These are phyloP conservation scores for Aegilops umbellulata DNA, from an alignment of 176 grass and related monocot species.

Conservation along the genomic window DNA sequence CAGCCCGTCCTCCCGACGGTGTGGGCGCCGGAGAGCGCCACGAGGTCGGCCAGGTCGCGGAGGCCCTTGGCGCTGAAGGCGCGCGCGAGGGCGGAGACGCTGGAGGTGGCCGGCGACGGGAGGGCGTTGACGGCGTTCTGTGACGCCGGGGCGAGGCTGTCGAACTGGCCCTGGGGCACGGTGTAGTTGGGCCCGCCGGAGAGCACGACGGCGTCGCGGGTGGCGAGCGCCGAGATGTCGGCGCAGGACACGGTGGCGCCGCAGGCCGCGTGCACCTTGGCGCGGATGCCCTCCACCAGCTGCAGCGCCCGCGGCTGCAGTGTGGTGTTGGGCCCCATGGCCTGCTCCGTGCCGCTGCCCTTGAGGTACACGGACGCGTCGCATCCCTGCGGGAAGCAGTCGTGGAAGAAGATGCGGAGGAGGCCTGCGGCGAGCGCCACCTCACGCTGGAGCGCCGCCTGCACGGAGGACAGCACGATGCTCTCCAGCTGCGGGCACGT, in stretches of 20 bases:
- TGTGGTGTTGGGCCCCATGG: conserved; percentile 23
- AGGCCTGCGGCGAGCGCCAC: neutral
- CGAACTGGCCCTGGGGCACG: neutral
- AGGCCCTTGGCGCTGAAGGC: neutral
- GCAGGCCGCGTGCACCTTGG: conserved; percentile 3
- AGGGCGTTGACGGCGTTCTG: neutral
- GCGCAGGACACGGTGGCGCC: neutral
- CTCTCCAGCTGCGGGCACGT: neutral
- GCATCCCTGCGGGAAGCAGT: conserved; percentile 69
- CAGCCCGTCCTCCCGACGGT: conserved; percentile 50
- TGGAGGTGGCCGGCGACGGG: neutral
- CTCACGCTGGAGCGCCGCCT: too few species aligned
- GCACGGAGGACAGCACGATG: neutral
- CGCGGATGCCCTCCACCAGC: conserved; percentile 46
- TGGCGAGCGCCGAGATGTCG: neutral
- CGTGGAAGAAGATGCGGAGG: conserved; percentile 53
- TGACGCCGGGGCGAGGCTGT: conserved; percentile 16
- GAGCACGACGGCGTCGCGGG: neutral
- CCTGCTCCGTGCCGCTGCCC: too few species aligned
- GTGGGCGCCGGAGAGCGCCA: conserved; percentile 70
- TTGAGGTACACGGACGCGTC: conserved; percentile 36
- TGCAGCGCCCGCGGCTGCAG: conserved; percentile 28
- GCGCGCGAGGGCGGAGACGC: neutral
- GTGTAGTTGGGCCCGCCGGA: conserved; percentile 9
- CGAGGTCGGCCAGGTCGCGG: conserved; percentile 22